Conservation (phyloP, 148 eudicot genomes). For the Rheum nobile region DNA sequence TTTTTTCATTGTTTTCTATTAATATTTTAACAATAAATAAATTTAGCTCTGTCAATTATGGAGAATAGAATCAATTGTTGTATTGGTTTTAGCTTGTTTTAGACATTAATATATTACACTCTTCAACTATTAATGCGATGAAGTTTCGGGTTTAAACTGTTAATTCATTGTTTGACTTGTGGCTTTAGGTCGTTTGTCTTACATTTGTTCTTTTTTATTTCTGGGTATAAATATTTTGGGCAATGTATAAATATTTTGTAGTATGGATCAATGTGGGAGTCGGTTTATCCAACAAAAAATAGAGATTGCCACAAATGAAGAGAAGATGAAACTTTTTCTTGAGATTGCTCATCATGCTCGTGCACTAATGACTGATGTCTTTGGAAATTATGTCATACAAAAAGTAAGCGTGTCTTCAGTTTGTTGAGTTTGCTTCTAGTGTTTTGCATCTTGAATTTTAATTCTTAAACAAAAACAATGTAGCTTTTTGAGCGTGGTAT, state of each 20-base stretch:
- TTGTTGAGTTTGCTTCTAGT: neutral
- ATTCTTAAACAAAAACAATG: constrained; percentile 6
- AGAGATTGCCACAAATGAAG: constrained; percentile 41
- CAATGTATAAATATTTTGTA: constrained; percentile 11
- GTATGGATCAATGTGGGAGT: constrained; percentile 65
- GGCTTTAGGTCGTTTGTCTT: neutral
- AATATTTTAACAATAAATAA: no score
- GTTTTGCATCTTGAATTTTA: neutral
- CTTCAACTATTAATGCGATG: neutral
- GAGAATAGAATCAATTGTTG: neutral
- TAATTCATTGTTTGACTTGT: neutral
- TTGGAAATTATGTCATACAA: constrained; percentile 70
- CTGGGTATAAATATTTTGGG: neutral
- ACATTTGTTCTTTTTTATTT: neutral
- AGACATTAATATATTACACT: neutral
- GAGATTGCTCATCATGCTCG: constrained; percentile 44
- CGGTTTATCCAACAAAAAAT: constrained; percentile 68
- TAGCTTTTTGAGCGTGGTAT: constrained; percentile 68
- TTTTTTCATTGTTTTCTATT: neutral
- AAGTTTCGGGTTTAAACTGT: neutral
- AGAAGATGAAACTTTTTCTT: constrained; percentile 36
- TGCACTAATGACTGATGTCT: constrained; percentile 55
- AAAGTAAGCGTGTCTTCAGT: constrained; percentile 22
- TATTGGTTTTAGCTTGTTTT: neutral
- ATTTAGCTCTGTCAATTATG: neutral